A percentile compares a stretch with the other conserved stretches of the same genome.
These are phyloP conservation scores for Mortierella hygrophila DNA, from an alignment of 192 early-diverging fungal genomes.

Conservation along the genomic window DNA sequence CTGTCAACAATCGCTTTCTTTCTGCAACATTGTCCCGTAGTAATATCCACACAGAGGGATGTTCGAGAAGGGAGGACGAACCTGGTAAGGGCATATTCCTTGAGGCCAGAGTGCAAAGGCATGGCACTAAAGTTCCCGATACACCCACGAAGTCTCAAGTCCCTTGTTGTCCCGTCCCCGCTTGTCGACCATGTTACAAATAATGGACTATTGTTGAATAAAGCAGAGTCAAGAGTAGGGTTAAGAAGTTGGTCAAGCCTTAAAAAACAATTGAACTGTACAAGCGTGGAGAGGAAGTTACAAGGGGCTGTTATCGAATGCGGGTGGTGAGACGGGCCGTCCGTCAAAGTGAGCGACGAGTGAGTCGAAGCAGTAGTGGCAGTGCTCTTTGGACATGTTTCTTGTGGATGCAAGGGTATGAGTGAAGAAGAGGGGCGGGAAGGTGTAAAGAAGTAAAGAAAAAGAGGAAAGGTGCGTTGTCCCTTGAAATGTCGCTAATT, in stretches of 20 bases:
- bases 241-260: neutral
- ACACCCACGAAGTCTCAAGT: constrained; percentile 82
- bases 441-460: neutral
- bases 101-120: constrained; percentile 76
- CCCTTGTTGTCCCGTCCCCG: constrained; percentile 50
- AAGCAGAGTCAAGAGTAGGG: neutral
- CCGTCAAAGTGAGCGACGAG: constrained; percentile 72
- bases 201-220: constrained; percentile 67
- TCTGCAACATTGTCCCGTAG: too few species aligned
- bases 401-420: neutral
- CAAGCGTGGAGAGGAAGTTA: constrained; percentile 47
- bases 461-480: neutral
- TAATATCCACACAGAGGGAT: too few species aligned
- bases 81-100: constrained; percentile 86
- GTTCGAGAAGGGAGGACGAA: constrained; percentile 16
- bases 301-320: constrained; percentile 73
- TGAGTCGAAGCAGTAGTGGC: constrained; percentile 86
- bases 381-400: constrained; percentile 68
- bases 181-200: constrained; percentile 86
- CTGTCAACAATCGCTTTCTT: neutral
- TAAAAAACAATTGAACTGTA: neutral
- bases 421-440: neutral
- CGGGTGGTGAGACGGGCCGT: constrained; percentile 50
- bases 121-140: constrained; percentile 91
- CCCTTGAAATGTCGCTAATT: neutral